phyloP scores from a whole-genome alignment of 306 rosid genomes.

The Vigna angularis region DNA sequence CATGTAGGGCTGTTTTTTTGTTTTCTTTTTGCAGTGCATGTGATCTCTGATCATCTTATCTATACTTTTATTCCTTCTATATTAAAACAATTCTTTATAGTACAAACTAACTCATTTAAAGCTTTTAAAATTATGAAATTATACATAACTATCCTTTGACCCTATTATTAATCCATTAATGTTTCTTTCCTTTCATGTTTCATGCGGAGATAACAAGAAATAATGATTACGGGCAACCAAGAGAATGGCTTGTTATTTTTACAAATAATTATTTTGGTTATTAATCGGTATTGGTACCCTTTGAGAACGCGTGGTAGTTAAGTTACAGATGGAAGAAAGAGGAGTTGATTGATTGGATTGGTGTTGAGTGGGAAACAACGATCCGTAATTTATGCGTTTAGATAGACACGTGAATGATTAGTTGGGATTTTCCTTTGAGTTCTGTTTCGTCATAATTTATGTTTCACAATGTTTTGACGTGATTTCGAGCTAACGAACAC shows the following conservation, averaged over 20 bases:
- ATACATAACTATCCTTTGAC: neutral
- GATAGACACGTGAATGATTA: slow-evolving; percentile 1
- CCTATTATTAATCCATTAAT: neutral
- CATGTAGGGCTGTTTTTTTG: slow-evolving; percentile 11
- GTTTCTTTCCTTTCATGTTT: neutral
- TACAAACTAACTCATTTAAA: neutral
- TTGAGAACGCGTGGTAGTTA: slow-evolving; percentile 38
- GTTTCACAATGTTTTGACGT: slow-evolving; percentile 26
- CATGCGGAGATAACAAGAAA: neutral
- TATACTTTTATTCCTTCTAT: neutral
- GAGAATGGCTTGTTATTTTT: neutral
- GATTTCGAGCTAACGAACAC: slow-evolving; percentile 20
- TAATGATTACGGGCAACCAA: neutral
- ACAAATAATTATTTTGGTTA: neutral
- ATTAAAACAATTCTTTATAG: neutral
- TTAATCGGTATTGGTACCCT: neutral
- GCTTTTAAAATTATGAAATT: neutral
- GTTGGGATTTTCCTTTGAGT: slow-evolving; percentile 34
- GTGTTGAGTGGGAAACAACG: neutral
- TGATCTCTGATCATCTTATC: slow-evolving; percentile 19
- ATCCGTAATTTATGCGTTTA: slow-evolving; percentile 8
- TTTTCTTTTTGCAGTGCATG: neutral
- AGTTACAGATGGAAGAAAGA: slow-evolving; percentile 15
- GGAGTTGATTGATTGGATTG: slow-evolving; percentile 11
- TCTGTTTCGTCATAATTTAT: neutral